Conservation (phyloP, 2,329 filamentous ascomycete species). For the Colletotrichum incanum region DNA sequence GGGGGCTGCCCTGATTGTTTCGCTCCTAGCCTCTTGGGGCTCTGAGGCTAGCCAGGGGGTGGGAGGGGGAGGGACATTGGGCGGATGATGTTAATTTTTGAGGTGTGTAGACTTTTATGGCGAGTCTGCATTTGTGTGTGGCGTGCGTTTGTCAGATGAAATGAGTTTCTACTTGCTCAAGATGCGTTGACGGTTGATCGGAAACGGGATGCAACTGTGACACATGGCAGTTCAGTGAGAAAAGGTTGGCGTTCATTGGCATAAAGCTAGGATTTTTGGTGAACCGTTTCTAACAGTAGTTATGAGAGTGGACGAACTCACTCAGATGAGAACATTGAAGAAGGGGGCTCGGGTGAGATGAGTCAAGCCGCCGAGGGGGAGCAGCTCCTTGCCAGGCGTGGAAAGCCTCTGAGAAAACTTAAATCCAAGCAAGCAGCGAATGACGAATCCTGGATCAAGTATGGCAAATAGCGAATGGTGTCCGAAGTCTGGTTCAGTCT, state of each 20-base stretch:
- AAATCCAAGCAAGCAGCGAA: conserved; percentile 9
- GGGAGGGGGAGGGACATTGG: conserved; percentile 23
- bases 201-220: conserved; percentile 15
- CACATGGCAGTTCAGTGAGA: not conserved
- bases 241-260: not conserved
- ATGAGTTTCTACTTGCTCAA: not conserved
- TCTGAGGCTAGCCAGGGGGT: conserved; percentile 28
- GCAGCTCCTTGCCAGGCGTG: not conserved
- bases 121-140: not conserved
- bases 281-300: not conserved
- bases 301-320: not conserved
- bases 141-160: not conserved
- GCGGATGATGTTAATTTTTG: not conserved
- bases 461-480: conserved; percentile 7
- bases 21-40: conserved; percentile 2
- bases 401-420: not conserved
- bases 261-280: not conserved
- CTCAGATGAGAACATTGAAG: not conserved
- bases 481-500: not conserved
- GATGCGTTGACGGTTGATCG: not conserved
- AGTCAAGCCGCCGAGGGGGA: not conserved
- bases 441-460: not conserved
- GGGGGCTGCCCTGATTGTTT: conserved; percentile 33
- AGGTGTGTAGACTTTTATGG: not conserved
- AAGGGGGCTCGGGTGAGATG: not conserved